phyloP scores from a whole-genome alignment of 805 yeast genomes.

The Starmerella bombi region DNA sequence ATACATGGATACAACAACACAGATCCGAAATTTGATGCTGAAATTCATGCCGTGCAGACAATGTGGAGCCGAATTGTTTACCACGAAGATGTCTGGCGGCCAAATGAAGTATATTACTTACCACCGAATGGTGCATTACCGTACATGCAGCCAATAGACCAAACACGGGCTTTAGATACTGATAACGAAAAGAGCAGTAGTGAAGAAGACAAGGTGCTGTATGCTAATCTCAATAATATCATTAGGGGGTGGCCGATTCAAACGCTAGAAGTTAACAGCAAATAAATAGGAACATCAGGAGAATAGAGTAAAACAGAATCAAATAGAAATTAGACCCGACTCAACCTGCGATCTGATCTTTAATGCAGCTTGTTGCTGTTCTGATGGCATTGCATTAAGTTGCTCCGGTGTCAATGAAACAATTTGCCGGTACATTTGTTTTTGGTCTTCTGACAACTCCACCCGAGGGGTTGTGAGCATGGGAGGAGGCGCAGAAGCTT shows the following conservation, averaged over 20 bases:
- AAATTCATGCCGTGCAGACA: slow-evolving; percentile 20
- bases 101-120: slow-evolving; percentile 6
- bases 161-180: background rate
- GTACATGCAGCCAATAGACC: background rate
- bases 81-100: slow-evolving; percentile 24
- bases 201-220: too few species aligned
- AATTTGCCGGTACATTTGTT: slow-evolving; percentile 41
- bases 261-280: too few species aligned
- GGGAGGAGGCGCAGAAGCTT: slow-evolving; percentile 5
- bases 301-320: too few species aligned
- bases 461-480: slow-evolving; percentile 11
- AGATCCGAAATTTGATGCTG: slow-evolving; percentile 10
- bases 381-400: slow-evolving; percentile 37
- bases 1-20: slow-evolving; percentile 22
- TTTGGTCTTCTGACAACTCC: slow-evolving; percentile 25
- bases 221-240: too few species aligned
- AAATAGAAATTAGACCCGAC: background rate
- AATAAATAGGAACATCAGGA: too few species aligned
- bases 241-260: too few species aligned
- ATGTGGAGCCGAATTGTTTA: slow-evolving; percentile 22
- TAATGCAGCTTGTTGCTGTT: slow-evolving; percentile 34
- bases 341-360: slow-evolving; percentile 20
- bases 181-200: too few species aligned
- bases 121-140: slow-evolving; percentile 7
- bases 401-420: slow-evolving; percentile 41